These are phyloP conservation scores for Wickerhamomyces sydowiorum DNA, from an alignment of 805 yeast genomes.

Conservation along the genomic window DNA sequence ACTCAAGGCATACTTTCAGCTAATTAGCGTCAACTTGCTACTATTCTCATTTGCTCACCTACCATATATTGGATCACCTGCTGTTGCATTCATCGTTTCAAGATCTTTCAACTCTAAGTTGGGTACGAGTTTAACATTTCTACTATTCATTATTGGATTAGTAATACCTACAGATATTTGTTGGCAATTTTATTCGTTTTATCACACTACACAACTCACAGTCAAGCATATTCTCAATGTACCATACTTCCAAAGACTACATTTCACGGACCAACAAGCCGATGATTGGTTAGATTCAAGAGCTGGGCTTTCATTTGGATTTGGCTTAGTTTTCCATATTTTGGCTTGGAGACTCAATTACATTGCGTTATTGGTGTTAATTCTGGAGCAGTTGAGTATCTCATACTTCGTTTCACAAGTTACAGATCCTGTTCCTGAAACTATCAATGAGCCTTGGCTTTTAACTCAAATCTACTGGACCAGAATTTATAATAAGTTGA, in stretches of 20 bases:
- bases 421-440: conserved; percentile 15
- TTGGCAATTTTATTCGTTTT: conserved; percentile 4
- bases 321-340: conserved; percentile 9
- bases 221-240: conserved; percentile 6
- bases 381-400: conserved; percentile 12
- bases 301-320: conserved; percentile 12
- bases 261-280: conserved; percentile 7
- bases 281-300: conserved; percentile 17
- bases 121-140: conserved; percentile 8
- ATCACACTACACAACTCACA: conserved; percentile 5
- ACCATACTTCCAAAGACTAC: conserved; percentile 14
- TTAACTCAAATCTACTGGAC: conserved; percentile 14
- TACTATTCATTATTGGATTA: conserved; percentile 6
- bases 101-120: conserved; percentile 5
- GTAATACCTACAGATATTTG: conserved; percentile 2
- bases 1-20: neutral
- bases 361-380: conserved; percentile 7
- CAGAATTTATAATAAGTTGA: conserved; percentile 1
- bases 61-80: neutral
- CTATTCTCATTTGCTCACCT: neutral
- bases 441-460: conserved; percentile 12
- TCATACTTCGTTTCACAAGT: conserved; percentile 11
- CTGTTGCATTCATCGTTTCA: conserved; percentile 3
- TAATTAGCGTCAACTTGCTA: neutral
- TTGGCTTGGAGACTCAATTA: conserved; percentile 4